These are phyloP conservation scores for Rhizomucor pusillus DNA, from an alignment of 371 early-diverging fungal species.

Conservation along the genomic window DNA sequence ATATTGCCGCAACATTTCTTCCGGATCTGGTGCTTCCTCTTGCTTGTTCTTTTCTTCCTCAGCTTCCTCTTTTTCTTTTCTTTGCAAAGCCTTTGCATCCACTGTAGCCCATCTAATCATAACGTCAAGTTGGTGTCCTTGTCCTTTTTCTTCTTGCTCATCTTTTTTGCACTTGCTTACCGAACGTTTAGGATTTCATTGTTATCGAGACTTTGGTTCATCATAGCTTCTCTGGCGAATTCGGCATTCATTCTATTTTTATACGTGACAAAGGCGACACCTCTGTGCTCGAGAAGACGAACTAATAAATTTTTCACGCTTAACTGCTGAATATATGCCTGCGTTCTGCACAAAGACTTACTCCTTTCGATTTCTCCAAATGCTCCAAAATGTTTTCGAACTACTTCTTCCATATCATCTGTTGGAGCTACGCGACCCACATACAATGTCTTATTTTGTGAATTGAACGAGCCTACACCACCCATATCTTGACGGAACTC, in stretches of 20 bases:
- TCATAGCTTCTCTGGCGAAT: conserved; percentile 91
- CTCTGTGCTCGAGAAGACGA: conserved; percentile 61
- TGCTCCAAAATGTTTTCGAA: conserved; percentile 69
- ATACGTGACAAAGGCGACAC: conserved; percentile 83
- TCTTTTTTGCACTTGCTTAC: conserved; percentile 9
- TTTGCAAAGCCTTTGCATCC: conserved; percentile 72
- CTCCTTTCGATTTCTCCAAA: conserved; percentile 79
- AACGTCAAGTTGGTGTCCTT: not conserved
- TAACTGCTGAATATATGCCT: no score
- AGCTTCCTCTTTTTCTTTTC: conserved; percentile 34
- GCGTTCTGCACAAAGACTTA: conserved; percentile 28
- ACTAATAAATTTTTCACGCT: conserved; percentile 36
- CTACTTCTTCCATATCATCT: conserved; percentile 58
- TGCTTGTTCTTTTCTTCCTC: not conserved
- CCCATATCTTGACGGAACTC: conserved; percentile 87
- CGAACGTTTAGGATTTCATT: conserved; percentile 53
- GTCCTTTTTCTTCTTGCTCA: not conserved
- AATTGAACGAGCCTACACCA: conserved; percentile 83
- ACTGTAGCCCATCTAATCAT: conserved; percentile 77
- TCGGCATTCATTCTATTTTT: conserved; percentile 71
- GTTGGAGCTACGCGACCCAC: conserved; percentile 68
- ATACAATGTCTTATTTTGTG: conserved; percentile 74
- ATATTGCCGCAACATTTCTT: conserved; percentile 39
- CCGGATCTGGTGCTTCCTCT: not conserved
- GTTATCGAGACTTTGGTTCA: conserved; percentile 74